Conservation (phyloP, 2,329 filamentous ascomycete genomes). For the Talaromyces sp. region DNA sequence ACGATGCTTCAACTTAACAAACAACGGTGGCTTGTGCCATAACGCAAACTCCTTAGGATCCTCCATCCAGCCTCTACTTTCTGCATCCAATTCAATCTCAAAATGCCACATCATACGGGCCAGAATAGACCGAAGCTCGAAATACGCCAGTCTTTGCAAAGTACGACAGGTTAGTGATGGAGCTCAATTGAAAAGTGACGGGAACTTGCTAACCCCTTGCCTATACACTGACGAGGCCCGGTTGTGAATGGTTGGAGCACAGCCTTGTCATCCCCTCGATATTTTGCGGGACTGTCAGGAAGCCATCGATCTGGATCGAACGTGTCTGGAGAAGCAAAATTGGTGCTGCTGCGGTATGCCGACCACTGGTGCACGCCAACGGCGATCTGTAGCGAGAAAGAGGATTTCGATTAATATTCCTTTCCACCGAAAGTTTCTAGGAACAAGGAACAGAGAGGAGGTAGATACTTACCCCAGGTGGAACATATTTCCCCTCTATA, state of each 20-base stretch:
- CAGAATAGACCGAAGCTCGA: constrained; percentile 37
- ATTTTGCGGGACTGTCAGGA: constrained; percentile 28
- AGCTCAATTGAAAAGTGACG: neutral
- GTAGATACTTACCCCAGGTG: constrained; percentile 23
- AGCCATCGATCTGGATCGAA: constrained; percentile 48
- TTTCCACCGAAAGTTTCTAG: too few relatives aligned
- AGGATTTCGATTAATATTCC: neutral
- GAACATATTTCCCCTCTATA: constrained; percentile 15
- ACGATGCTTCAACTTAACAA: neutral
- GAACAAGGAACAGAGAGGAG: too few relatives aligned
- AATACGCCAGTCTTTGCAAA: constrained; percentile 42
- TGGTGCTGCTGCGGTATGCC: constrained; percentile 41
- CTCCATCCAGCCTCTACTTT: constrained; percentile 1
- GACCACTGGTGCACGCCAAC: constrained; percentile 47
- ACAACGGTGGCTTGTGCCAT: constrained; percentile 12
- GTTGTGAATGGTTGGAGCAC: constrained; percentile 50
- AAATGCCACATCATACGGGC: constrained; percentile 5
- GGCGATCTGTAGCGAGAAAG: constrained; percentile 25
- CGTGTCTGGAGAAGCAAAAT: constrained; percentile 46
- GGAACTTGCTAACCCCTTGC: constrained; percentile 43
- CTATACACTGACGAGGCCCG: constrained; percentile 52
- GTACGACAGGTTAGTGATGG: neutral
- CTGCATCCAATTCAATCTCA: constrained; percentile 6
- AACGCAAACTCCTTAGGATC: constrained; percentile 2
- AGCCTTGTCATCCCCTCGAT: constrained; percentile 41